Evolutionary conservation across 2,329 filamentous ascomycete genomes (phyloP).

Genomic region (Xylariaceae sp.): DNA sequence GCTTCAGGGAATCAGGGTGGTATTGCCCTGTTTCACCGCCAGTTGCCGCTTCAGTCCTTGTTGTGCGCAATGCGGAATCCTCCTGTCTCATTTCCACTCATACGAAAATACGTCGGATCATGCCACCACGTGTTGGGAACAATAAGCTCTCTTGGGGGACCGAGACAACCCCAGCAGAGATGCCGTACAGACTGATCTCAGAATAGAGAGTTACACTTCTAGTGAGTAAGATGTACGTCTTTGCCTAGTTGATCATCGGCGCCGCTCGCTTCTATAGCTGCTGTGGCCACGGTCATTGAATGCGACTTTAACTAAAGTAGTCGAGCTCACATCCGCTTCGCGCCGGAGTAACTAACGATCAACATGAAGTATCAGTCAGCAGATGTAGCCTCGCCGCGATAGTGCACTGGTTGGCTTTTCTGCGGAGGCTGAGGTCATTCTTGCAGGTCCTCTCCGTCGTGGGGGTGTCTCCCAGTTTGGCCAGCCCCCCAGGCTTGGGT

Average conservation of each 20-base stretch:
- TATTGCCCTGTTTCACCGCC: not conserved
- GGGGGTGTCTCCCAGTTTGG: slow-evolving; percentile 7
- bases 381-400: slow-evolving; percentile 6
- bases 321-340: not conserved
- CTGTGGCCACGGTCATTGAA: not conserved
- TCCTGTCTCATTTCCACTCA: not conserved
- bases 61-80: not conserved
- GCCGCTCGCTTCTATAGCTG: too few relatives aligned
- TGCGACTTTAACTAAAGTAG: not conserved
- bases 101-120: not conserved
- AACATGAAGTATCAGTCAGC: not conserved
- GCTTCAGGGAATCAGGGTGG: not conserved
- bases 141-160: too few relatives aligned
- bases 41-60: not conserved
- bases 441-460: slow-evolving; percentile 10
- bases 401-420: not conserved
- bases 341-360: not conserved
- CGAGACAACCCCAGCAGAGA: too few relatives aligned
- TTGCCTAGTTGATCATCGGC: not conserved
- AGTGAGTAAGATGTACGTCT: not conserved
- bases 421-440: slow-evolving; percentile 21
- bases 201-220: not conserved
- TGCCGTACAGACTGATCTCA: too few relatives aligned
- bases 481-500: slow-evolving; percentile 11
- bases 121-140: not conserved